Evolutionary conservation across 192 early-diverging fungal species (phyloP), one percentile per base, ranked within the genome.

Genomic region (Oehlia diaphana): DNA sequence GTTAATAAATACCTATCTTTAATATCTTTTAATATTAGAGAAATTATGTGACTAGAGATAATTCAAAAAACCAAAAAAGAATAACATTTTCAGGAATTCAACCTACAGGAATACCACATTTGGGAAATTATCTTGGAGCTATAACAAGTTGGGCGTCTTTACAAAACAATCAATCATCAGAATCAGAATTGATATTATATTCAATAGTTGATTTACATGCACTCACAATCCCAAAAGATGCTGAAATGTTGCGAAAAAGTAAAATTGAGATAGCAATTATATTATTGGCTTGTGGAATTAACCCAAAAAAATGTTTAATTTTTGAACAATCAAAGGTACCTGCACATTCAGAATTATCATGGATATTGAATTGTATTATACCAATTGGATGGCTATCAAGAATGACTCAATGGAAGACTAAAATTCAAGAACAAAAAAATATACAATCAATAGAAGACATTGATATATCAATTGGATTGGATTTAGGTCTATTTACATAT

Each of bases 371-470:
- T 80, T 97, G 95, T 79, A 87, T 93, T 61, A 96, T 95, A 16
- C 94, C 95, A 14, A 89, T 97, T 2, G 92, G 92, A 3, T 96
- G 95, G 96, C 82, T 98, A 4, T 92, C 90, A 33, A 87, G 96
- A 8, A 98, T 98, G 97, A 97, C 96, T 13, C 97, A 98, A 79
- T 98, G 97, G 97, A 96, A 97, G 84, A 75, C 86, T 33, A 88
- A 91, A 68, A 76, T 89, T 58, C 83, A 82, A 21, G 61, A 77
- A 8, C 81, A 81, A 4, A 82, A 75, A 63, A 87, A 87, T 77
- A 66, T 83, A 0, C 80, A 87, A 35, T 81, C 79, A 37, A 74
- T 88, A 9, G 87, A 84, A 26, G 91, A 87, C 44, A 84, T 83
- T 39, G 84, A 65, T 7, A 53, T 84, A 9, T 83, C 86, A 16